Conservation (phyloP, 2,329 filamentous ascomycete genomes). For the Fusarium sp. region DNA sequence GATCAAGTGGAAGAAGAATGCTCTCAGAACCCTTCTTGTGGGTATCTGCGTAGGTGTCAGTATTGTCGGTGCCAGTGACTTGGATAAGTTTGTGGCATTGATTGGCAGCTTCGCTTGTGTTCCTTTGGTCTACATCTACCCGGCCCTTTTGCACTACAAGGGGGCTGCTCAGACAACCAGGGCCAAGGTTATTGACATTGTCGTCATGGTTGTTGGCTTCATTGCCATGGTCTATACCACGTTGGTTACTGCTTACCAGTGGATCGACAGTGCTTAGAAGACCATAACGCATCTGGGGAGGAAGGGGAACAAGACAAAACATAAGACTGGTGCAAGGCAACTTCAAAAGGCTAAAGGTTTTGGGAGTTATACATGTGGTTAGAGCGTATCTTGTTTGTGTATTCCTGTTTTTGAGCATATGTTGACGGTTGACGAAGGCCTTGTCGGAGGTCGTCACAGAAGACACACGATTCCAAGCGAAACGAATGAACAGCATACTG, state of each 20-base stretch:
- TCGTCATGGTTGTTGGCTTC: constrained; percentile 72
- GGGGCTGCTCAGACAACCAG: constrained; percentile 70
- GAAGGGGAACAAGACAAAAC: constrained; percentile 1
- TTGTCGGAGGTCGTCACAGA: constrained; percentile 3
- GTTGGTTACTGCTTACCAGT: constrained; percentile 64
- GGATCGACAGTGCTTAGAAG: constrained; percentile 46
- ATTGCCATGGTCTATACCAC: constrained; percentile 81
- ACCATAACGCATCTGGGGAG: background rate
- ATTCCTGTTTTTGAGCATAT: background rate
- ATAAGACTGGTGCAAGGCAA: constrained; percentile 31
- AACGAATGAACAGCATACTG: background rate
- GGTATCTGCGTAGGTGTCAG: constrained; percentile 70
- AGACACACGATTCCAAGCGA: constrained; percentile 1
- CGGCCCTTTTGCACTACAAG: constrained; percentile 76
- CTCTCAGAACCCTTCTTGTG: constrained; percentile 69
- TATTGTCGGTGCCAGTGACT: constrained; percentile 73
- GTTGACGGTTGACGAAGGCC: constrained; percentile 6
- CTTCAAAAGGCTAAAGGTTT: constrained; percentile 23
- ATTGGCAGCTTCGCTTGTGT: constrained; percentile 82
- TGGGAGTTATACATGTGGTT: background rate
- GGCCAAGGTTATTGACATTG: constrained; percentile 70
- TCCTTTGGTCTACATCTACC: constrained; percentile 82
- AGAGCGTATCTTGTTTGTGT: constrained; percentile 1
- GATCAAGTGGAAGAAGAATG: constrained; percentile 84
- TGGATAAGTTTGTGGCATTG: constrained; percentile 80